These are phyloP conservation scores for Daedalea quercina DNA, from an alignment of 768 basidiomycete genomes.

Conservation along the genomic window DNA sequence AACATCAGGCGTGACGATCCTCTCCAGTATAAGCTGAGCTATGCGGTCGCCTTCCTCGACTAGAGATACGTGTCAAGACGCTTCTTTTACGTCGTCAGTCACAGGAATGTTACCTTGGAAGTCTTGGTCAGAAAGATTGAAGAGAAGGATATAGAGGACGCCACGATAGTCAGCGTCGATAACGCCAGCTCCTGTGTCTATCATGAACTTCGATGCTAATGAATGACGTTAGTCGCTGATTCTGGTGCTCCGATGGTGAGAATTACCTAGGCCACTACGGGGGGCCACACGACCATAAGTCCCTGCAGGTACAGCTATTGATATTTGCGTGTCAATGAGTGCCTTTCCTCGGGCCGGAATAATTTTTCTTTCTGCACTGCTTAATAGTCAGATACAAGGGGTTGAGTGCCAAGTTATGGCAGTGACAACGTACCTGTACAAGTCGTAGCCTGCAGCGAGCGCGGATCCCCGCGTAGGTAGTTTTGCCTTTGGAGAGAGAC, in stretches of 20 bases:
- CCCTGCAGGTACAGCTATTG: constrained; percentile 87
- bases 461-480: constrained; percentile 83
- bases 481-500: constrained; percentile 73
- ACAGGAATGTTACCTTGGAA: constrained; percentile 57
- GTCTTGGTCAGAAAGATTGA: constrained; percentile 86
- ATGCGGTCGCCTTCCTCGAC: constrained; percentile 94
- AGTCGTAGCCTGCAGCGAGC: constrained; percentile 90
- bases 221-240: not conserved
- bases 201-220: constrained; percentile 93
- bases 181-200: constrained; percentile 96
- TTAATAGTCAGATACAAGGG: not conserved
- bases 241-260: not conserved
- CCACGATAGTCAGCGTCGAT: constrained; percentile 97
- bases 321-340: constrained; percentile 84
- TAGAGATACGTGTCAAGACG: constrained; percentile 21
- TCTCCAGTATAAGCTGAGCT: constrained; percentile 91
- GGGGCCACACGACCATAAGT: constrained; percentile 98
- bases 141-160: constrained; percentile 82
- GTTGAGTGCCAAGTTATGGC: not conserved
- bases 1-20: constrained; percentile 80
- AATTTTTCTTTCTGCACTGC: constrained; percentile 75
- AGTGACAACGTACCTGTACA: constrained; percentile 65
- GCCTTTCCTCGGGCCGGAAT: constrained; percentile 91
- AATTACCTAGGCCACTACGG: constrained; percentile 82
- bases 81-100: not conserved